These are phyloP conservation scores for Dactylorhiza incarnata DNA, from an alignment of 106 monocot species.

Conservation along the genomic window DNA sequence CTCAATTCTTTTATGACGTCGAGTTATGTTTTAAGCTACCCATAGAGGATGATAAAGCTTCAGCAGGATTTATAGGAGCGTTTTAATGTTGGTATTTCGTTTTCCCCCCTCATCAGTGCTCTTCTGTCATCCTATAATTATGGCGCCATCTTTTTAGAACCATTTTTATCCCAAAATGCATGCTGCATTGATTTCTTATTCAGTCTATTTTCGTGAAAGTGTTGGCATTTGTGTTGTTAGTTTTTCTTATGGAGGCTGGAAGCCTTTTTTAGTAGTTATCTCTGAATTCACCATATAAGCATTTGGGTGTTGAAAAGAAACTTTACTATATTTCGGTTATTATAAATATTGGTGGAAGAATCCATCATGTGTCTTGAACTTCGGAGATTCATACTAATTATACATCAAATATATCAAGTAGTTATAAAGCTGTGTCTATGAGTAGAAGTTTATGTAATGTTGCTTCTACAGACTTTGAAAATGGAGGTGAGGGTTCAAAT, in stretches of 20 bases:
- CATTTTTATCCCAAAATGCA: not conserved
- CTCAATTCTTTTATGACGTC: not conserved
- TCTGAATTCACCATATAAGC: not conserved
- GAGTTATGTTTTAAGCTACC: not conserved
- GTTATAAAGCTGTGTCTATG: not conserved
- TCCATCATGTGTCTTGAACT: too few species aligned
- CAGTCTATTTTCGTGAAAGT: not conserved
- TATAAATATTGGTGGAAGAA: not conserved
- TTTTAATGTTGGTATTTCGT: not conserved
- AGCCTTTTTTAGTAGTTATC: not conserved
- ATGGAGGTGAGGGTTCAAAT: not conserved
- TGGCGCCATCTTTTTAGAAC: not conserved
- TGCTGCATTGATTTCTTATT: conserved; percentile 1
- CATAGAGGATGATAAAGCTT: not conserved
- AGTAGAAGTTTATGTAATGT: not conserved
- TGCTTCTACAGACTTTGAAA: not conserved
- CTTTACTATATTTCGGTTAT: not conserved
- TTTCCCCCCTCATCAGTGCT: not conserved
- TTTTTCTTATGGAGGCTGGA: not conserved
- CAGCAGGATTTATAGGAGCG: not conserved
- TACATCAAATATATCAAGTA: not conserved
- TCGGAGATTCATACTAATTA: not conserved
- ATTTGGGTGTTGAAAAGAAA: not conserved
- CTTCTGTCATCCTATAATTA: not conserved
- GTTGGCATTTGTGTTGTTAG: not conserved